phyloP scores from a whole-genome alignment of 495 filamentous ascomycete species.

The Physcia stellaris region DNA sequence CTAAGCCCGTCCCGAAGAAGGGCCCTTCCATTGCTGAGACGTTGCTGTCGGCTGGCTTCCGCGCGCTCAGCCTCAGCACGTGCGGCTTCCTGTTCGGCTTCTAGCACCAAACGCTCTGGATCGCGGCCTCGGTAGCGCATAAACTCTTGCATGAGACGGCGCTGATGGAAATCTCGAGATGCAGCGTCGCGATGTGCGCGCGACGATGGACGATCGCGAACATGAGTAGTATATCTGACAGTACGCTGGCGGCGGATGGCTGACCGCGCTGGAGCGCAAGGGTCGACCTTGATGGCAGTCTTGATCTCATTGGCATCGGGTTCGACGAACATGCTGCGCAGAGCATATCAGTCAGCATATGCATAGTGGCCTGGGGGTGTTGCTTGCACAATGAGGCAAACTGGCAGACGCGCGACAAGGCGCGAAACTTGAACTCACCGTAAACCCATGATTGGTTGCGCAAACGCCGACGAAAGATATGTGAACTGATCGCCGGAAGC shows the following conservation, averaged over 20 bases:
- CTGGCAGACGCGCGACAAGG: background rate
- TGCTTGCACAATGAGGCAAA: constrained; percentile 10
- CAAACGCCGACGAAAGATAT: background rate
- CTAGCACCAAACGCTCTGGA: background rate
- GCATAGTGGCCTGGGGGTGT: constrained; percentile 4
- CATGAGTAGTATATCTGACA: constrained; percentile 21
- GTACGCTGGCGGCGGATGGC: constrained; percentile 49
- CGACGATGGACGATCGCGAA: constrained; percentile 8
- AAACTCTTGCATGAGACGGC: background rate
- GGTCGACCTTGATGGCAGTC: constrained; percentile 38
- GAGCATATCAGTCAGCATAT: constrained; percentile 11
- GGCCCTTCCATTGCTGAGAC: constrained; percentile 16
- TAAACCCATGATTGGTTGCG: constrained; percentile 51
- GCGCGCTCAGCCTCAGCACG: constrained; percentile 13
- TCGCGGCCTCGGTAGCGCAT: background rate
- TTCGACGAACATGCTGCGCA: constrained; percentile 42
- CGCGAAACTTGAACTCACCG: constrained; percentile 44
- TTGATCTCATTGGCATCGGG: constrained; percentile 44
- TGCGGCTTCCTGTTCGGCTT: too few relatives aligned
- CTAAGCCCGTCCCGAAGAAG: constrained; percentile 21
- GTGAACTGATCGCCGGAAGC: too few relatives aligned
- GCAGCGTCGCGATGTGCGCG: too few relatives aligned
- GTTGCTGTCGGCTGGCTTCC: constrained; percentile 23
- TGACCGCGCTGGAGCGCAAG: constrained; percentile 51
- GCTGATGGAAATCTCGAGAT: constrained; percentile 5